Percentiles rank a stretch among this genome's conserved stretches.
phyloP scores from a whole-genome alignment of 768 basidiomycete species.

The Peribolospora kevripleyi region DNA sequence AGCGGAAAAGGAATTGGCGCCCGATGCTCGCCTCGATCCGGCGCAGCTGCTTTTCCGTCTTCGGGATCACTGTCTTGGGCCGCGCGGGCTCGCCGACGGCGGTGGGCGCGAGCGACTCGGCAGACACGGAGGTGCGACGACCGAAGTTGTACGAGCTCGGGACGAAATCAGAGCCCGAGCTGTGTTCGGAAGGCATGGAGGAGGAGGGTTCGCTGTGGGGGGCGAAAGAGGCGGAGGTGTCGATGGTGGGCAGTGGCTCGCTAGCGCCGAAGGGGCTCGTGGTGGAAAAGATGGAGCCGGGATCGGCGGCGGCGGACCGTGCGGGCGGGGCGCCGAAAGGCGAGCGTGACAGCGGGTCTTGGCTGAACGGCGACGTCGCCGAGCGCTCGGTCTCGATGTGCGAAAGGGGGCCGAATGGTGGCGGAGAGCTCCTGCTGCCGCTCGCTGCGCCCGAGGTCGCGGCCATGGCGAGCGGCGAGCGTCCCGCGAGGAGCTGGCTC shows the following conservation, averaged over 20 bases:
- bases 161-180: slow-evolving; percentile 39
- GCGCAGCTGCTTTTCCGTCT: slow-evolving; percentile 56
- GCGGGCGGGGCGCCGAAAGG: too few species aligned
- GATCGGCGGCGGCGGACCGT: too few species aligned
- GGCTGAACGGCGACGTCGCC: too few species aligned
- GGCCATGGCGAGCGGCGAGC: slow-evolving; percentile 26
- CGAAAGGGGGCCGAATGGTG: neutral
- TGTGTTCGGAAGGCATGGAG: slow-evolving; percentile 27
- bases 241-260: slow-evolving; percentile 19
- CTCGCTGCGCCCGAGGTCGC: slow-evolving; percentile 18
- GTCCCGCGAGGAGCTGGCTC: slow-evolving; percentile 30
- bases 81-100: slow-evolving; percentile 33
- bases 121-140: slow-evolving; percentile 78
- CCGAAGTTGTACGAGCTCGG: slow-evolving; percentile 54
- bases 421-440: slow-evolving; percentile 15
- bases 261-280: too few species aligned
- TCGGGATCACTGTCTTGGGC: slow-evolving; percentile 33
- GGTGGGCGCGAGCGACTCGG: slow-evolving; percentile 79
- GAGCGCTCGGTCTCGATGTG: too few species aligned
- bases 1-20: slow-evolving; percentile 80
- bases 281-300: neutral
- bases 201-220: slow-evolving; percentile 27
- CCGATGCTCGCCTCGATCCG: slow-evolving; percentile 70
- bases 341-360: too few species aligned
- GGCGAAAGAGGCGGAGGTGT: slow-evolving; percentile 31